Base-by-base conservation (phyloP, 768 basidiomycete genomes). In the Amanita pseudoporphyria region DNA sequence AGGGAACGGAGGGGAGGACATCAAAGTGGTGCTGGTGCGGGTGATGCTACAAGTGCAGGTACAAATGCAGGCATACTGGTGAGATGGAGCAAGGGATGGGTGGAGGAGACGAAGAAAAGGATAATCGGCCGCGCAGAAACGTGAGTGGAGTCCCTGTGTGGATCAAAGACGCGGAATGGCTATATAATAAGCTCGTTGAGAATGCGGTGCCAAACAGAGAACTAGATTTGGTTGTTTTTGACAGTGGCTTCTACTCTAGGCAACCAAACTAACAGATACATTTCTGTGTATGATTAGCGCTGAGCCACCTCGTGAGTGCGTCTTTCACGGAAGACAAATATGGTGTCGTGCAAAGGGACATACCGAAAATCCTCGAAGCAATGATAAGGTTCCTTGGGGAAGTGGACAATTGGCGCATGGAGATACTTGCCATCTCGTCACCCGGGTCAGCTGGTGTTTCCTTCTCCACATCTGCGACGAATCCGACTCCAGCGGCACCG, bases 271-370 rank as follows among this genome's bases (percentile, higher is more conserved):
- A 7, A 16, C 1, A 12, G 19, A 22, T n/a, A n/a, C n/a, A n/a
- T n/a, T n/a, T n/a, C n/a, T n/a, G 24, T 24, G 47, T 36, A 32
- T 41, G n/a, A n/a, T 13, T 56, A 89, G 88, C 79, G 5, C 69
- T 93, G 3, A 76, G 84, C 1, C 72, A 75, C 43, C 68, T 92
- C 6, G 72, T 77, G 5, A 84, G 81, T 52, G 78, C 82, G 0
- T 92, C 90, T 3, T 66, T 93, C 12, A 70, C 71, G 1, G 91
- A 92, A 62, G 90, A 94, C 65, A 72, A 74, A 16, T 91, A 83
- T 58, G 90, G 90, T 18, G 77, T 82, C 30, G 87, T 91, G 10
- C 91, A 93, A 61, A 72, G 85, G 9, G 91, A 93, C 59, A 87
- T 90, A 16, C 84, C 89, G 0, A 81, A 78, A 52, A 79, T 90